Evolutionary conservation across 1,284 basidiomycete species (phyloP), one percentile per base, ranked within the genome.

Genomic region (Blastosporella zonata): DNA sequence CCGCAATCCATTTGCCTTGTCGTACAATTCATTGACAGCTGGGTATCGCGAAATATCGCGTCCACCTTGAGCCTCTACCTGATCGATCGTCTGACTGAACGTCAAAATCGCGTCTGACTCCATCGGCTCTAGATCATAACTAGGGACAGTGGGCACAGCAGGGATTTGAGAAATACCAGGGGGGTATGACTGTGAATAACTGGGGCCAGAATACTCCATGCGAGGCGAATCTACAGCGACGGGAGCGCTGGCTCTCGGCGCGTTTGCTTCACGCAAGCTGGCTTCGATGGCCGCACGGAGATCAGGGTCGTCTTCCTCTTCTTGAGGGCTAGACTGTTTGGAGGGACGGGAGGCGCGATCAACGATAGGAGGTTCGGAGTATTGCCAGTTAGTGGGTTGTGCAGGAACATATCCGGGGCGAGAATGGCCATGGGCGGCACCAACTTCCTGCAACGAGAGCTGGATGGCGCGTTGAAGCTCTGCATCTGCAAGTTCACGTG

Each of bases 221-320:
- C 73, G 67, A 22, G 79, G 70, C 6, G 80, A 78, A 44, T 84
- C 79, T 2, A 79, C 61, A 8, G 74, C 81, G 2, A 78, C 61
- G 1, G 91, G 91, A 0, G 90, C 91, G 59, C 87, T 91, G 1
- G 92, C 84, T 51, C 76, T 81, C 0, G 87, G 86, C 6, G 86
- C 84, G 53, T 82, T 86, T 22, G 85, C 85, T 61, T 99, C 97
- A 9, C 85, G 78, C 56, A 99, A 67, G 62, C 90, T 94, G 0
- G 97, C 97, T 62, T 97, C 95, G 50, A 99, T 99, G 0, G 97
- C 97, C 10, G 96, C 90, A 46, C 80, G 84, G 18, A 99, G 73
- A 57, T 99, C 93, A 8, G 92, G 90, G 64, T 99, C 96, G 18
- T 97, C 90, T 39, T 95, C 93, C 18, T 93, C 92, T 10, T 82